These are phyloP conservation scores for Penicillium polonicum DNA, from an alignment of 2,329 filamentous ascomycete genomes.

Conservation along the genomic window DNA sequence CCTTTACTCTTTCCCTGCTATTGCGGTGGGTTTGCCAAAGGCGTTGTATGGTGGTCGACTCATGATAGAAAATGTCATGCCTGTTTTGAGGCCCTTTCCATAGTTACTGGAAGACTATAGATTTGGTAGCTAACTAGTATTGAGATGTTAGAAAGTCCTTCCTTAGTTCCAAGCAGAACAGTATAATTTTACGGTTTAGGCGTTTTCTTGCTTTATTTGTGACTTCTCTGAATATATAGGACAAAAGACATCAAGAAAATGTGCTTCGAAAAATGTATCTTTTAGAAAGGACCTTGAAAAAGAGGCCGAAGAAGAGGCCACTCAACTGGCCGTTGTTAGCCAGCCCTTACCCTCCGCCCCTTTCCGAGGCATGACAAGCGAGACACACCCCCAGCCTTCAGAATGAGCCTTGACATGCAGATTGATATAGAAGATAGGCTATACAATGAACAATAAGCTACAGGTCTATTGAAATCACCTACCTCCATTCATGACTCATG, in stretches of 20 bases:
- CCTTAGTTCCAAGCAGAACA: not conserved
- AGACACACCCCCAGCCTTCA: not conserved
- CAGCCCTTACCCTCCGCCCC: conserved; percentile 11
- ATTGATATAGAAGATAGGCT: not conserved
- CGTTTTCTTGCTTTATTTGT: not conserved
- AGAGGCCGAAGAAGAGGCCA: not conserved
- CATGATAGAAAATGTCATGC: conserved; percentile 35
- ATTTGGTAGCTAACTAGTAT: not conserved
- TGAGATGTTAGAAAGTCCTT: not conserved
- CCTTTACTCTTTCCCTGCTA: conserved; percentile 8
- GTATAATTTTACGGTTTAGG: not conserved
- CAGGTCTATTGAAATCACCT: not conserved
- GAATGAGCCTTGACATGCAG: not conserved
- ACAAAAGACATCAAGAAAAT: not conserved
- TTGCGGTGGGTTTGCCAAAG: conserved; percentile 23
- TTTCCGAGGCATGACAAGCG: conserved; percentile 11
- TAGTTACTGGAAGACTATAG: not conserved
- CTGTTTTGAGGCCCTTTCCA: conserved; percentile 18
- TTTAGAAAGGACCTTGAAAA: not conserved
- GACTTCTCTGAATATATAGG: not conserved
- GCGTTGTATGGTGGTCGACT: conserved; percentile 29
- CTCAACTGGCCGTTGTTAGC: not conserved
- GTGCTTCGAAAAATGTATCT: not conserved
- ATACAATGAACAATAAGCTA: not conserved
- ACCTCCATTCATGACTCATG: not conserved